These are phyloP conservation scores for Allium fistulosum DNA, from an alignment of 106 monocot genomes.

Conservation along the genomic window DNA sequence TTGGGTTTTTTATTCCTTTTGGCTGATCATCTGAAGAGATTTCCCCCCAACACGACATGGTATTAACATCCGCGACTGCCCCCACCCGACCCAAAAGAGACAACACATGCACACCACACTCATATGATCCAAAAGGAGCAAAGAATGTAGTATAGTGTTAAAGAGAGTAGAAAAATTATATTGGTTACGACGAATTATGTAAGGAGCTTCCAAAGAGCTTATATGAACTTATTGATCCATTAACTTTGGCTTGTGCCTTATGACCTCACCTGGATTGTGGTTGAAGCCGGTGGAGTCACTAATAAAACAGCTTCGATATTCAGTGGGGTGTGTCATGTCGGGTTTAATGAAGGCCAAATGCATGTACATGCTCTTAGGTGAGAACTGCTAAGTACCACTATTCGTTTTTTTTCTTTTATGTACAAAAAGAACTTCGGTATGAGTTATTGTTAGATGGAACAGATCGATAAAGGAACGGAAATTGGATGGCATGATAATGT, in stretches of 20 bases:
- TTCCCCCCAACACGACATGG: too few relatives aligned
- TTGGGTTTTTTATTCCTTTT: too few relatives aligned
- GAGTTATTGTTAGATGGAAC: too few relatives aligned
- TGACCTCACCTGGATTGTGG: slow-evolving; percentile 78
- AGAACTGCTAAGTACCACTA: too few relatives aligned
- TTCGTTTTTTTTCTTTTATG: too few relatives aligned
- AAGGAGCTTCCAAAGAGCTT: slow-evolving; percentile 75
- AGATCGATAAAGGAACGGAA: too few relatives aligned
- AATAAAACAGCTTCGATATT: slow-evolving; percentile 47
- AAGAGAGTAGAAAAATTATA: slow-evolving; percentile 30
- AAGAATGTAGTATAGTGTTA: slow-evolving; percentile 43
- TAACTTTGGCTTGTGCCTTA: slow-evolving; percentile 63
- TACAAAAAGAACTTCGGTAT: too few relatives aligned
- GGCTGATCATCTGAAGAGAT: too few relatives aligned
- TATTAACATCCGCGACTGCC: too few relatives aligned
- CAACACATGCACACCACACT: slow-evolving; percentile 59
- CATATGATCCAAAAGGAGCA: slow-evolving; percentile 81
- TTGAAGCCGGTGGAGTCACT: slow-evolving; percentile 69
- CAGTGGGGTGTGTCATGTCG: slow-evolving; percentile 31
- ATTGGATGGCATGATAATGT: slow-evolving; percentile 65
- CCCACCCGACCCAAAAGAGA: slow-evolving; percentile 57
- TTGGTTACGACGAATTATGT: slow-evolving; percentile 74
- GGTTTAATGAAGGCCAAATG: slow-evolving; percentile 58
- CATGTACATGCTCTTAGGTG: slow-evolving; percentile 74
- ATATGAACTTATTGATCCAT: slow-evolving; percentile 64